Evolutionary conservation across 73 alveolate species (phyloP).

Genomic region (Paramecium tetraurelia): DNA sequence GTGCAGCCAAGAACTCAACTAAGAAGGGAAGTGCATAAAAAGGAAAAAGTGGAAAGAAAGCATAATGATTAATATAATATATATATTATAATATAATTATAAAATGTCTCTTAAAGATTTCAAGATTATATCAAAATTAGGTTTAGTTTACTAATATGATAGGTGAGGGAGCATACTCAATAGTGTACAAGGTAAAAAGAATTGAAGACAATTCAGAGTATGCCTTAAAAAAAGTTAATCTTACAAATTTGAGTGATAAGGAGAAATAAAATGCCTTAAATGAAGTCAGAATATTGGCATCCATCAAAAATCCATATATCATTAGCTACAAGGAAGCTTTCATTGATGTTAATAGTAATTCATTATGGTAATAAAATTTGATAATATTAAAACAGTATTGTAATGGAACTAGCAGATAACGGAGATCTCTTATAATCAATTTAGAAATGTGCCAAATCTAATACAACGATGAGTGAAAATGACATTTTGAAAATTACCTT

Average conservation of each 20-base stretch:
- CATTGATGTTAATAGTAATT: constrained; percentile 70
- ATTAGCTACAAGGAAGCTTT: constrained; percentile 80
- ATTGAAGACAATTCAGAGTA: constrained; percentile 72
- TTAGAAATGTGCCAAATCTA: constrained; percentile 59
- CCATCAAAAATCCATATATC: constrained; percentile 72
- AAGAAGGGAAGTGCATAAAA: not conserved
- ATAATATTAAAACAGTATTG: constrained; percentile 62
- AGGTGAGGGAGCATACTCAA: constrained; percentile 82
- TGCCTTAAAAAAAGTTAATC: constrained; percentile 79
- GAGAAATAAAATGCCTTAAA: constrained; percentile 79
- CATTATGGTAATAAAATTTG: constrained; percentile 48
- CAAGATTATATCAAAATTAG: constrained; percentile 50
- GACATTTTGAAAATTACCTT: constrained; percentile 70
- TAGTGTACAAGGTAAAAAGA: constrained; percentile 74
- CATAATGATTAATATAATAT: not conserved
- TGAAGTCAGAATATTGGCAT: constrained; percentile 80
- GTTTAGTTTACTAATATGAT: not conserved
- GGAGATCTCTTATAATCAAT: constrained; percentile 77
- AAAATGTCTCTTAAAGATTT: constrained; percentile 60
- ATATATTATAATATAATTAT: not conserved
- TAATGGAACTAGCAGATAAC: constrained; percentile 80
- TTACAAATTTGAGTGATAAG: constrained; percentile 70
- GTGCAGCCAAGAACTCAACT: constrained; percentile 28
- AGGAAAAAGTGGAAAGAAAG: constrained; percentile 26
- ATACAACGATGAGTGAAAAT: constrained; percentile 63